A percentile compares a stretch with the other conserved stretches of the same genome.
These are phyloP conservation scores for Paxillus rubicundulus DNA, from an alignment of 768 basidiomycete genomes.

Conservation along the genomic window DNA sequence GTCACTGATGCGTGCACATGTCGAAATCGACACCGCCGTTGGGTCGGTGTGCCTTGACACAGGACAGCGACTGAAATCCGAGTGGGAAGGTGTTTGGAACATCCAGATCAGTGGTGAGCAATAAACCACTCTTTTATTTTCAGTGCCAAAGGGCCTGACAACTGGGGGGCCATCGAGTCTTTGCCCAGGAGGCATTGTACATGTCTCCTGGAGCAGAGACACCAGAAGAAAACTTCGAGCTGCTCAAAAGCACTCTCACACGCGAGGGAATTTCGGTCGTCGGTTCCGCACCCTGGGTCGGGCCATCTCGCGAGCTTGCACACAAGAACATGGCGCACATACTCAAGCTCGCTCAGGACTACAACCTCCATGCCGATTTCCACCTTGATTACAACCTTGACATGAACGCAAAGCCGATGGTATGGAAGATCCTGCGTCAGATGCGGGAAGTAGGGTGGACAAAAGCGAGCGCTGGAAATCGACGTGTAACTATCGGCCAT, in stretches of 20 bases:
- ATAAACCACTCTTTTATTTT: not conserved
- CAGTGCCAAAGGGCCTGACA: not conserved
- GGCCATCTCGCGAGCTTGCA: slow-evolving; percentile 46
- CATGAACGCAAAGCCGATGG: slow-evolving; percentile 46
- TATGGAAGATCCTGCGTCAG: slow-evolving; percentile 51
- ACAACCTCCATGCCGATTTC: slow-evolving; percentile 52
- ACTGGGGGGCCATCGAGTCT: slow-evolving; percentile 36
- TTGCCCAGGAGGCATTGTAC: slow-evolving; percentile 62
- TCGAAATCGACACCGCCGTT: slow-evolving; percentile 60
- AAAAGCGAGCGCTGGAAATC: slow-evolving; percentile 27
- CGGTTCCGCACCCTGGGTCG: slow-evolving; percentile 67
- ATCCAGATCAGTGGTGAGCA: slow-evolving; percentile 55
- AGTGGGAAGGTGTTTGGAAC: slow-evolving; percentile 47
- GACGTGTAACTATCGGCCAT: slow-evolving; percentile 54
- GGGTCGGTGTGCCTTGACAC: slow-evolving; percentile 52
- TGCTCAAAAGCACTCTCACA: slow-evolving; percentile 43
- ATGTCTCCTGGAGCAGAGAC: slow-evolving; percentile 28
- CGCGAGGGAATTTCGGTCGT: slow-evolving; percentile 46
- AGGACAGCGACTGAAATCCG: slow-evolving; percentile 46
- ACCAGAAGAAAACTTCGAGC: slow-evolving; percentile 44
- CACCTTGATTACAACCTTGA: slow-evolving; percentile 70
- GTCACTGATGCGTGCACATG: slow-evolving; percentile 70
- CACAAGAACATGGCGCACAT: slow-evolving; percentile 53
- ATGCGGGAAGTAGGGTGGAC: slow-evolving; percentile 32
- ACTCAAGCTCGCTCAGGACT: slow-evolving; percentile 42